Evolutionary conservation across 2,329 filamentous ascomycete genomes (phyloP).

Genomic region (Rutstroemia sp.): DNA sequence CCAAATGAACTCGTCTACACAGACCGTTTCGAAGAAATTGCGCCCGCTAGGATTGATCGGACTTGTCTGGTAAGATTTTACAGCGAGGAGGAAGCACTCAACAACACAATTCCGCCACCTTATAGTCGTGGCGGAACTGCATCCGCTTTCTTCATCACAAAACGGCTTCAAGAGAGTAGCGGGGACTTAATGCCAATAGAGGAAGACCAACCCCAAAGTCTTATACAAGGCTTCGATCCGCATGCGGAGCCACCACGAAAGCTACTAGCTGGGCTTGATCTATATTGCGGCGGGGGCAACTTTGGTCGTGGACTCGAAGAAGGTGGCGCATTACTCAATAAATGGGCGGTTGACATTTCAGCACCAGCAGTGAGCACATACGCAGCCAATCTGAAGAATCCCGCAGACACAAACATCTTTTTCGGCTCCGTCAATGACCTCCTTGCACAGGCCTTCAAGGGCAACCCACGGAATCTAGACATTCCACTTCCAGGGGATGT

Average conservation of each 20-base stretch:
- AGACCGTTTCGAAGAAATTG: constrained; percentile 35
- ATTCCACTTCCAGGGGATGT: constrained; percentile 56
- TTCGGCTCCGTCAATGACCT: constrained; percentile 68
- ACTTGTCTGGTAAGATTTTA: constrained; percentile 56
- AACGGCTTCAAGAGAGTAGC: constrained; percentile 28
- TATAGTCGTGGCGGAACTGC: constrained; percentile 61
- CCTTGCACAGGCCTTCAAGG: constrained; percentile 47
- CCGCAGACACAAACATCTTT: constrained; percentile 44
- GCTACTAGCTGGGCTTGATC: constrained; percentile 54
- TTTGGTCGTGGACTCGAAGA: constrained; percentile 73
- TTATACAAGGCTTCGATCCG: constrained; percentile 52
- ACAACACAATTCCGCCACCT: constrained; percentile 44
- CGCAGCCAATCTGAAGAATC: constrained; percentile 52
- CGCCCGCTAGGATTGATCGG: constrained; percentile 38
- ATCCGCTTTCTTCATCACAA: constrained; percentile 57
- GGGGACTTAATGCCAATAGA: constrained; percentile 32
- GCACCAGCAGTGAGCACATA: constrained; percentile 62
- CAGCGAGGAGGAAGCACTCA: constrained; percentile 26
- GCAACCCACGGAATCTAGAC: constrained; percentile 32
- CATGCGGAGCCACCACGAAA: constrained; percentile 15
- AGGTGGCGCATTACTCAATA: constrained; percentile 55
- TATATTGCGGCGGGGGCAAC: constrained; percentile 74
- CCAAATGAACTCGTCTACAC: constrained; percentile 48
- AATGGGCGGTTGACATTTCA: constrained; percentile 62
- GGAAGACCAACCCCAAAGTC: constrained; percentile 25